Percentiles rank a stretch among this genome's conserved stretches.
Evolutionary conservation across 75 land plant genomes (phyloP).

Genomic region (Pinus tabuliformis): DNA sequence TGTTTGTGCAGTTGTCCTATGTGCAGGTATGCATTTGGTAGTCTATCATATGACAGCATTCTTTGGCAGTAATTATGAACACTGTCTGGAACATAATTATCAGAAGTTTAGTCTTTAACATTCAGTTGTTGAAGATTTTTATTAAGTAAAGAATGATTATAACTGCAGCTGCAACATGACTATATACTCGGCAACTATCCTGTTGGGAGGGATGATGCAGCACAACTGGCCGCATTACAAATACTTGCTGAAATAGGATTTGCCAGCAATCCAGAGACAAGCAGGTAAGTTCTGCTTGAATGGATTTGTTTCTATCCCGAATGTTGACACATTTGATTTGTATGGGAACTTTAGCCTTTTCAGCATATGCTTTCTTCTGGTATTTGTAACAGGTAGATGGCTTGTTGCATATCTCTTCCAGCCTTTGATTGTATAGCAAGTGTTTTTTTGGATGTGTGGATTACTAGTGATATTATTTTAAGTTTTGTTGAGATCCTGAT

Average conservation of each 20-base stretch:
- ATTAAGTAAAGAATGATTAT: background rate
- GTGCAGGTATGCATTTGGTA: slow-evolving; percentile 14
- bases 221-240: slow-evolving; percentile 36
- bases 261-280: slow-evolving; percentile 63
- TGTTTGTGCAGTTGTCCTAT: slow-evolving; percentile 22
- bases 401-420: no score
- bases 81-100: no score
- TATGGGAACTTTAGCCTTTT: background rate
- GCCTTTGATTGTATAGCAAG: no score
- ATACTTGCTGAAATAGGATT: slow-evolving; percentile 72
- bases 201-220: slow-evolving; percentile 35
- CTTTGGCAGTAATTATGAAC: no score
- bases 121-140: background rate
- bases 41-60: slow-evolving; percentile 8
- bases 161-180: slow-evolving; percentile 22
- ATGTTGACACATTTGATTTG: background rate
- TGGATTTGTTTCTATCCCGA: background rate
- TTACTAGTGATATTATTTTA: background rate
- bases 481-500: background rate
- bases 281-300: slow-evolving; percentile 53
- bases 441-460: background rate
- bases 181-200: slow-evolving; percentile 35
- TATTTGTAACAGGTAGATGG: no score
- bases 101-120: background rate
- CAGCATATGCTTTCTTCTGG: no score